Evolutionary conservation across 768 basidiomycete genomes (phyloP), one percentile per base, ranked within the genome.

Genomic region (Filobasidium wieringae): DNA sequence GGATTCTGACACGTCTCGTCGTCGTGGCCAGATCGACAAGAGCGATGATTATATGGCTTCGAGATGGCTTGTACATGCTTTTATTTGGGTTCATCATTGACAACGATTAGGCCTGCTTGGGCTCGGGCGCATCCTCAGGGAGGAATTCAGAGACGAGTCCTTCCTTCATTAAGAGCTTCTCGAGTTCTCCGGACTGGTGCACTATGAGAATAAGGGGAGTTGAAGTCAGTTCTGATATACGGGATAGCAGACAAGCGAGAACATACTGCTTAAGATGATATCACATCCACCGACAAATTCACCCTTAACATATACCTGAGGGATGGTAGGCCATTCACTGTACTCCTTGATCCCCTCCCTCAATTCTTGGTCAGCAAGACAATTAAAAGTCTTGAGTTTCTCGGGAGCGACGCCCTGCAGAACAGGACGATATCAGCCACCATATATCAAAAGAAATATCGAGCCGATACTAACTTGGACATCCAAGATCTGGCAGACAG

Each of bases 251-350:
- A n/a, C 11, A 17, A 2, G 40, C 58, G 22, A 36, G 30, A 51
- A 82, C 89, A 76, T 68, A 91, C 89, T 95, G 63, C 82, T 81
- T 27, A 96, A 73, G 22, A 96, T 76, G 65, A 99, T 96, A 76
- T 99, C 93, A 72, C 92, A 95, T 53, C 93, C 95, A 31, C 93
- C 93, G 39, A 99, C 79, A 67, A 99, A 99, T 72, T 95, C 91
- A 4, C 92, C 93, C 54, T 87, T 84, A 33, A 97, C 79, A 68
- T 93, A 99, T 12, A 99, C 73, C 72, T 99, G 93, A 11, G 93
- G 93, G 63, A 99, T 84, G 19, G 93, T 99, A 14, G 93, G 93
- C 93, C 93, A 99, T 63, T 95, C 88, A 24, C 92, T 92, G 72
- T 88, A 97, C 73, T 96, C 91, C 75, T 99, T 97, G 72, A 97